Evolutionary conservation across 2,329 filamentous ascomycete species (phyloP).

Genomic region (Neopestalotiopsis rosae): DNA sequence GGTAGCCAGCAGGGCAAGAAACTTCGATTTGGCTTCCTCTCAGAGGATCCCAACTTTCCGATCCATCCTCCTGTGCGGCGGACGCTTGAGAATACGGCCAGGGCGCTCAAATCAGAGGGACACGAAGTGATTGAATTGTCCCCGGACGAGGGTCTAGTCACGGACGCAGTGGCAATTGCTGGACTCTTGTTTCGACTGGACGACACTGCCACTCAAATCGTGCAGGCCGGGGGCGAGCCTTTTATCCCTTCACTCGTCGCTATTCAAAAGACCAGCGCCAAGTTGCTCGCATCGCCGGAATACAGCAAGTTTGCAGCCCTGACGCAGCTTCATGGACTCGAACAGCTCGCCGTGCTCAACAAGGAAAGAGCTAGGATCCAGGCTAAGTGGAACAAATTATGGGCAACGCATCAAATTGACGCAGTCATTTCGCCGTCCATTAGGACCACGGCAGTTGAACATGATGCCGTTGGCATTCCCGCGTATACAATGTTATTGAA

Average conservation of each 20-base stretch:
- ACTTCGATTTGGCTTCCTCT: constrained; percentile 53
- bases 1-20: constrained; percentile 27
- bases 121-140: constrained; percentile 47
- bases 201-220: constrained; percentile 36
- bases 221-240: constrained; percentile 45
- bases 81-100: constrained; percentile 45
- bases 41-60: constrained; percentile 51
- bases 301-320: constrained; percentile 25
- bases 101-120: constrained; percentile 45
- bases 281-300: constrained; percentile 29
- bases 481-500: constrained; percentile 58
- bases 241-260: background rate
- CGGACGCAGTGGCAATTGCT: constrained; percentile 35
- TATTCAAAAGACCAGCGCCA: constrained; percentile 39
- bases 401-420: constrained; percentile 52
- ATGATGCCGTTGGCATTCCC: constrained; percentile 54
- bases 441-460: constrained; percentile 54
- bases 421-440: constrained; percentile 53
- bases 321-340: constrained; percentile 36
- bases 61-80: constrained; percentile 57
- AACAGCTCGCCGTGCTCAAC: constrained; percentile 49
- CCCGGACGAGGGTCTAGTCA: constrained; percentile 34
- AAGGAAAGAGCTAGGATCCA: constrained; percentile 38
- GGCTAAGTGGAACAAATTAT: constrained; percentile 47
- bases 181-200: constrained; percentile 47